These are phyloP conservation scores for Rosa multiflora DNA, from an alignment of 306 rosid genomes.

Conservation along the genomic window DNA sequence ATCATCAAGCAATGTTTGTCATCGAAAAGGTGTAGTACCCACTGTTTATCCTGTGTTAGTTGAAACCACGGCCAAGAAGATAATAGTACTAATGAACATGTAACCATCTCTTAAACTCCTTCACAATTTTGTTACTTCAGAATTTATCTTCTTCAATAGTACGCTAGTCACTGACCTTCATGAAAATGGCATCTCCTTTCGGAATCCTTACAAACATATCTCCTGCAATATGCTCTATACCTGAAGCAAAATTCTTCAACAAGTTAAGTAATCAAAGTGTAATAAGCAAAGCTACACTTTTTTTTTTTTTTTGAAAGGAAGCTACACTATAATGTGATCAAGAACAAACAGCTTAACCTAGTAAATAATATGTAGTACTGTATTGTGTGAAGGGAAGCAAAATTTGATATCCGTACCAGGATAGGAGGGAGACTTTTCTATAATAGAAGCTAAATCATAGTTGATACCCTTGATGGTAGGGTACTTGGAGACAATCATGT, in stretches of 20 bases:
- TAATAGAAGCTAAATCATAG: slow-evolving; percentile 31
- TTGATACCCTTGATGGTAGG: slow-evolving; percentile 29
- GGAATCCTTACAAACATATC: slow-evolving; percentile 32
- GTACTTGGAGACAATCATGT: slow-evolving; percentile 30
- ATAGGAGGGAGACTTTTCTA: slow-evolving; percentile 16
- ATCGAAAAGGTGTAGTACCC: slow-evolving; percentile 24
- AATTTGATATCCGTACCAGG: neutral
- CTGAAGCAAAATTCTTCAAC: slow-evolving; percentile 2
- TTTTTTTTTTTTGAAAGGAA: too few species aligned
- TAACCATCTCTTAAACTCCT: too few species aligned
- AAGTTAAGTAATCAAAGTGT: too few species aligned
- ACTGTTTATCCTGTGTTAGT: slow-evolving; percentile 11
- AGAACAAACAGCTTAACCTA: too few species aligned
- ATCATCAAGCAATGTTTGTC: slow-evolving; percentile 15
- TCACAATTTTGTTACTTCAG: too few species aligned
- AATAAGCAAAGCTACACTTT: too few species aligned
- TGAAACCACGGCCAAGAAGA: neutral
- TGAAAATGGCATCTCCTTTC: slow-evolving; percentile 31
- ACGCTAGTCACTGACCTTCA: slow-evolving; percentile 21
- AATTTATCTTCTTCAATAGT: too few species aligned
- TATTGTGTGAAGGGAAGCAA: too few species aligned
- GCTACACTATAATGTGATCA: too few species aligned
- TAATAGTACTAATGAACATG: too few species aligned
- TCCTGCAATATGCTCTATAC: slow-evolving; percentile 26
- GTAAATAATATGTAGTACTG: too few species aligned